phyloP scores from a whole-genome alignment of 805 yeast species.

The Saccharomycopsis schoenii region DNA sequence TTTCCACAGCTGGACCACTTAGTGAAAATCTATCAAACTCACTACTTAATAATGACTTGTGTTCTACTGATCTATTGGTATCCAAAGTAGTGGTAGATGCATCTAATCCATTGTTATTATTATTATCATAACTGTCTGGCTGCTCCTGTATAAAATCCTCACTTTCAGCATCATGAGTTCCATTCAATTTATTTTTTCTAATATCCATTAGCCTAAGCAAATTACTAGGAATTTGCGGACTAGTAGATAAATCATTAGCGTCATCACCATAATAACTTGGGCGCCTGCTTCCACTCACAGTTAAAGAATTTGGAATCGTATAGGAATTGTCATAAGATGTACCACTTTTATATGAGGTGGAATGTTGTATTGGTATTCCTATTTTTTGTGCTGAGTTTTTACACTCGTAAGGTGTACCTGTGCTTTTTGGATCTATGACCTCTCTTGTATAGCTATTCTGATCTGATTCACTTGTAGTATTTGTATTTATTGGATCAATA shows the following conservation, averaged over 20 bases:
- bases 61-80: neutral
- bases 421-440: neutral
- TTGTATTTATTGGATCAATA: neutral
- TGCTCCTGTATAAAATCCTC: neutral
- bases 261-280: neutral
- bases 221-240: constrained; percentile 62
- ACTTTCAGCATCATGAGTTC: constrained; percentile 18
- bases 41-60: constrained; percentile 12
- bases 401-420: neutral
- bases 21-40: constrained; percentile 5
- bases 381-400: constrained; percentile 15
- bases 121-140: neutral
- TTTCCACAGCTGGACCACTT: neutral
- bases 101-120: neutral
- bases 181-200: constrained; percentile 25
- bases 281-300: constrained; percentile 2
- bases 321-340: constrained; percentile 11
- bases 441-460: neutral
- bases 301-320: constrained; percentile 4
- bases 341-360: constrained; percentile 3
- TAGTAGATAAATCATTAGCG: constrained; percentile 41
- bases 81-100: neutral
- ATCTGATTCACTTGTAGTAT: neutral
- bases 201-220: constrained; percentile 45
- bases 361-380: constrained; percentile 11